Evolutionary conservation across 805 yeast genomes (phyloP), one percentile per base, ranked within the genome.

Genomic region (Candida adriatica): DNA sequence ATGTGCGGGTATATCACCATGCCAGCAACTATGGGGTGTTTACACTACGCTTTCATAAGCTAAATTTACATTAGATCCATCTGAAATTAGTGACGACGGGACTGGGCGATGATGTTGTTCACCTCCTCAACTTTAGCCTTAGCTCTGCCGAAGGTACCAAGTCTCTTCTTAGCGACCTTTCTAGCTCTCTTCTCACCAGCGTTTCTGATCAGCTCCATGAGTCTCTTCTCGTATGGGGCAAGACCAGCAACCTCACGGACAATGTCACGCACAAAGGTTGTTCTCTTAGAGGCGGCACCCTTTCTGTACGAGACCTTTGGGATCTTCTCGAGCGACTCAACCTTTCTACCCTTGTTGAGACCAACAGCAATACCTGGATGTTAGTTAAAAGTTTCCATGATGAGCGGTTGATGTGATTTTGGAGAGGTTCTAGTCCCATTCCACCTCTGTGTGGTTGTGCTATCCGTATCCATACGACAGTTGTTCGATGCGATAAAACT

Each of bases 181-280:
- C 92, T 85, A 56, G 99, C 98, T 79, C 97, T 92, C 94, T 92
- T 92, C 76, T 92, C 99, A 80, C 96, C 95, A 67, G 96, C 88
- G 77, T 94, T 92, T 81, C 98, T 92, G 82, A 92, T 79, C 74
- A 92, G 79, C 76, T 92, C 99, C 62, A 94, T 83, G 67, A 92
- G 80, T 76, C 99, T 88, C 79, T 96, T 88, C 78, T 92, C 99
- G 72, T 92, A 92, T 73, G 99, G 98, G 53, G 99, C 96, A 64
- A 92, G 79, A 68, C 98, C 98, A 56, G 95, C 73, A 58, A 92
- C 96, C 75, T 92, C 99, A 66, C 80, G 79, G 68, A 92, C 94
- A 48, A 92, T 73, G 61, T 80, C 75, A 71, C 98, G 83, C 62
- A 94, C 99, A 63, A 92, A 94, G 42, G 73, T 73, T 58, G 97